Conservation (phyloP, 2,329 filamentous ascomycete genomes). For the Trichoderma simmonsii region DNA sequence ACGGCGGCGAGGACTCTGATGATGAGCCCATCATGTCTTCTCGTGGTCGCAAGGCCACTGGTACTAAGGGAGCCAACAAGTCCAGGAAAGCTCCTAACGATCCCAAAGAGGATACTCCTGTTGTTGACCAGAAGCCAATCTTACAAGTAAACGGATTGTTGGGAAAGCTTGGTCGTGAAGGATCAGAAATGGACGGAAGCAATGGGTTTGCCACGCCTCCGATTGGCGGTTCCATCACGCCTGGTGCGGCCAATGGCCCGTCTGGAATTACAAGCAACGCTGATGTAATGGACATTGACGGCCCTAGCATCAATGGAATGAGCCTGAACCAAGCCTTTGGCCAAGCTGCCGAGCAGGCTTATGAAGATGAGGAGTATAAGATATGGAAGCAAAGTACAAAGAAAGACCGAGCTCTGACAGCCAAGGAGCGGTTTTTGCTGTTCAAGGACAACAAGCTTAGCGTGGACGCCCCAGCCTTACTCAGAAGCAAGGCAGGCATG, state of each 20-base stretch:
- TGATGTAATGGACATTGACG: constrained; percentile 86
- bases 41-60: constrained; percentile 74
- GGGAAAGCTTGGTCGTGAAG: constrained; percentile 58
- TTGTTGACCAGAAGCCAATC: constrained; percentile 68
- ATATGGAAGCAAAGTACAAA: constrained; percentile 99
- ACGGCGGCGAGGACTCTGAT: constrained; percentile 85
- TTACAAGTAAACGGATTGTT: constrained; percentile 64
- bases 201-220: constrained; percentile 86
- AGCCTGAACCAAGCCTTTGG: constrained; percentile 61
- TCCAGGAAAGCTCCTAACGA: constrained; percentile 71
- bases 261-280: constrained; percentile 68
- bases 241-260: constrained; percentile 65
- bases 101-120: constrained; percentile 75
- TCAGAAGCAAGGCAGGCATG: constrained; percentile 86
- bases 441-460: constrained; percentile 86
- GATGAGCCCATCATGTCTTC: constrained; percentile 99
- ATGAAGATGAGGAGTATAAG: constrained; percentile 92
- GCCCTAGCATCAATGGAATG: constrained; percentile 65
- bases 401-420: constrained; percentile 82
- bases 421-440: constrained; percentile 80
- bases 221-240: constrained; percentile 75
- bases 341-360: constrained; percentile 68
- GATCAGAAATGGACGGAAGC: constrained; percentile 80
- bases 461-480: constrained; percentile 78
- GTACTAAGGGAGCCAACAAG: constrained; percentile 72